A percentile compares a stretch with the other conserved stretches of the same genome.
phyloP scores from a whole-genome alignment of 1,284 basidiomycete species.

The Trametes hirsuta region DNA sequence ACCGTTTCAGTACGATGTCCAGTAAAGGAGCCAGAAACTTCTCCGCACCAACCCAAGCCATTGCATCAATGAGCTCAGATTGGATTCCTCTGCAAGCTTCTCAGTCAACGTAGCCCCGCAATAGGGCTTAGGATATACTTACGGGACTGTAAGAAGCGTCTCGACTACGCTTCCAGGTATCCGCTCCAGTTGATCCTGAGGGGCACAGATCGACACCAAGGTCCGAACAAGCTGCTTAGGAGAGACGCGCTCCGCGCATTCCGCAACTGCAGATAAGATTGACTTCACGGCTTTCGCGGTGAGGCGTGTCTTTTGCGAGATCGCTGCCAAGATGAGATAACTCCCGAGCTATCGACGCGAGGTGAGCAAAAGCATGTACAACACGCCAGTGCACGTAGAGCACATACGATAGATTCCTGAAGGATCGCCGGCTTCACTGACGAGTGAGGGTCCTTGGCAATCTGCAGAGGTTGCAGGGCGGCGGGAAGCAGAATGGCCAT shows the following conservation, averaged over 20 bases:
- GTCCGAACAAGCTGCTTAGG: slow-evolving; percentile 61
- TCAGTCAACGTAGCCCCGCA: slow-evolving; percentile 24
- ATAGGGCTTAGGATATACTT: slow-evolving; percentile 28
- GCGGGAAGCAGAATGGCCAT: slow-evolving; percentile 66
- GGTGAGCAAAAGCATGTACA: not conserved
- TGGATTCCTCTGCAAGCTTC: slow-evolving; percentile 46
- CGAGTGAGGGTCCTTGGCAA: slow-evolving; percentile 24
- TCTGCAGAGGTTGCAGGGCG: slow-evolving; percentile 58
- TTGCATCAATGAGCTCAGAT: slow-evolving; percentile 47
- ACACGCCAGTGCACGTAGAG: not conserved
- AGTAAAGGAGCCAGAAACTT: slow-evolving; percentile 62
- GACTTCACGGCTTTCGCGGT: slow-evolving; percentile 57
- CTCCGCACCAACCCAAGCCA: slow-evolving; percentile 57
- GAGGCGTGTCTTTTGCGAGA: slow-evolving; percentile 67
- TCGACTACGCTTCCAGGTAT: slow-evolving; percentile 48
- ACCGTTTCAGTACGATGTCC: slow-evolving; percentile 49
- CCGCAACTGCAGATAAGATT: slow-evolving; percentile 58
- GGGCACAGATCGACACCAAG: slow-evolving; percentile 58
- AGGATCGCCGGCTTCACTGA: slow-evolving; percentile 26
- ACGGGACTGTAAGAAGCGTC: slow-evolving; percentile 49
- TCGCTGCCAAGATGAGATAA: slow-evolving; percentile 68
- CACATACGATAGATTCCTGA: slow-evolving; percentile 60
- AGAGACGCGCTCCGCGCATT: slow-evolving; percentile 50
- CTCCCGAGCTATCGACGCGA: slow-evolving; percentile 59
- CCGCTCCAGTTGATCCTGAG: slow-evolving; percentile 53